phyloP scores from a whole-genome alignment of 1,284 basidiomycete species.

The Tilletia horrida region DNA sequence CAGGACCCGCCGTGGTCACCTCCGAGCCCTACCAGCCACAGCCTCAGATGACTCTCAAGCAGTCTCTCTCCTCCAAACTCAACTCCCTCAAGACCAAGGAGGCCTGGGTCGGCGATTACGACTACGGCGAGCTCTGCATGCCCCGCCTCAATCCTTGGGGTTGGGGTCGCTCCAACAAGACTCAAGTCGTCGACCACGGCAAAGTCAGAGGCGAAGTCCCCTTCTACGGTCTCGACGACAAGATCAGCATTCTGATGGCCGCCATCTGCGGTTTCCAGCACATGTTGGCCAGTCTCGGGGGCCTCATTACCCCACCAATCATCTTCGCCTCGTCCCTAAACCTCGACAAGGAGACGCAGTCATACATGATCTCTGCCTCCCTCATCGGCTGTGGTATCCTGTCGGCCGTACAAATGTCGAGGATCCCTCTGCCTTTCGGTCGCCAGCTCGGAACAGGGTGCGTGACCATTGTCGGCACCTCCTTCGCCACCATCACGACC shows the following conservation, averaged over 20 bases:
- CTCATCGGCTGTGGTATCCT: conserved; percentile 69
- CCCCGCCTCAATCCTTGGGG: conserved; percentile 38
- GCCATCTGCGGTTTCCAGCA: conserved; percentile 63
- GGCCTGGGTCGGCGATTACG: conserved; percentile 43
- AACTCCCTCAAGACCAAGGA: conserved; percentile 25
- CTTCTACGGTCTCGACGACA: conserved; percentile 46
- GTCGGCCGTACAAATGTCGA: conserved; percentile 72
- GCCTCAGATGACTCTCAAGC: background rate
- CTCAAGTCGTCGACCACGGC: conserved; percentile 2
- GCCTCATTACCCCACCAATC: conserved; percentile 72
- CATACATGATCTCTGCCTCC: conserved; percentile 77
- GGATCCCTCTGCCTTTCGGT: conserved; percentile 61
- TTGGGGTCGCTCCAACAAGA: conserved; percentile 17
- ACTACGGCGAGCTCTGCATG: conserved; percentile 36
- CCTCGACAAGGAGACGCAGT: conserved; percentile 58
- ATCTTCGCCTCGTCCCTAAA: conserved; percentile 58
- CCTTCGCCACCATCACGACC: conserved; percentile 74
- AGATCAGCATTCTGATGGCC: conserved; percentile 38
- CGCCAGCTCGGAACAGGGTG: conserved; percentile 72
- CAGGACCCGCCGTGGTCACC: conserved; percentile 9
- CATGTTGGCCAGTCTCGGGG: conserved; percentile 75
- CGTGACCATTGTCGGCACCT: conserved; percentile 78
- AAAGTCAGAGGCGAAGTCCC: conserved; percentile 23
- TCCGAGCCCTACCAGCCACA: conserved; percentile 6
- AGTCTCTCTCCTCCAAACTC: background rate